A percentile compares a stretch with the other conserved stretches of the same genome.
These are phyloP conservation scores for Aquilaria agallochum DNA, from an alignment of 441 rosid genomes.

Conservation along the genomic window DNA sequence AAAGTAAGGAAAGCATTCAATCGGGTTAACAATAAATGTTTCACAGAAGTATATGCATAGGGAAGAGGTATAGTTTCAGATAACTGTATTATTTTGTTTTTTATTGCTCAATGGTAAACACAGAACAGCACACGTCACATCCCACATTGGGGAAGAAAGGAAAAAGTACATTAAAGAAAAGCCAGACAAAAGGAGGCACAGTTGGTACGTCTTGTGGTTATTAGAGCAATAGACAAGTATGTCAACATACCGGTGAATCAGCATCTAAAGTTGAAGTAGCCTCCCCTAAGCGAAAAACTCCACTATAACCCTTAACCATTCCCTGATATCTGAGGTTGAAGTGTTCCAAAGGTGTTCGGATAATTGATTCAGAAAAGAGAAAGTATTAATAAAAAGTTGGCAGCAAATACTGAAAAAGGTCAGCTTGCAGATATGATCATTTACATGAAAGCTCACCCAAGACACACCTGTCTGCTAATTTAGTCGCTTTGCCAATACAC, in stretches of 20 bases:
- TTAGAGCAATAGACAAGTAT: neutral
- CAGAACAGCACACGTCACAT: neutral
- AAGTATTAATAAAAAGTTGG: neutral
- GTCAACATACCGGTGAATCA: slow-evolving; percentile 76
- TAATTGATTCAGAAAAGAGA: neutral
- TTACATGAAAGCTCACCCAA: slow-evolving; percentile 13
- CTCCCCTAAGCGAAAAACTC: slow-evolving; percentile 94
- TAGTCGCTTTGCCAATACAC: slow-evolving; percentile 89
- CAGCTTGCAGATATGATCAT: slow-evolving; percentile 5
- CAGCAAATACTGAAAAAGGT: slow-evolving; percentile 5
- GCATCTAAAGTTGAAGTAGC: slow-evolving; percentile 97
- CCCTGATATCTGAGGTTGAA: slow-evolving; percentile 78
- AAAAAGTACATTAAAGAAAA: slow-evolving; percentile 8
- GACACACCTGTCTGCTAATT: slow-evolving; percentile 76
- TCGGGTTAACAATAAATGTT: too few relatives aligned
- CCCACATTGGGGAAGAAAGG: slow-evolving; percentile 1
- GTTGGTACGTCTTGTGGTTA: too few relatives aligned
- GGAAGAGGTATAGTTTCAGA: too few relatives aligned
- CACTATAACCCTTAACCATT: slow-evolving; percentile 87
- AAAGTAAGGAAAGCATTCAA: too few relatives aligned
- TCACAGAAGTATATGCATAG: too few relatives aligned
- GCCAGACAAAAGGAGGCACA: too few relatives aligned
- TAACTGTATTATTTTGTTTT: too few relatives aligned
- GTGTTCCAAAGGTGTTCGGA: slow-evolving; percentile 11
- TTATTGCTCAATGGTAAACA: neutral